phyloP scores from a whole-genome alignment of 257 asterid species.

The Rehmannia glutinosa region DNA sequence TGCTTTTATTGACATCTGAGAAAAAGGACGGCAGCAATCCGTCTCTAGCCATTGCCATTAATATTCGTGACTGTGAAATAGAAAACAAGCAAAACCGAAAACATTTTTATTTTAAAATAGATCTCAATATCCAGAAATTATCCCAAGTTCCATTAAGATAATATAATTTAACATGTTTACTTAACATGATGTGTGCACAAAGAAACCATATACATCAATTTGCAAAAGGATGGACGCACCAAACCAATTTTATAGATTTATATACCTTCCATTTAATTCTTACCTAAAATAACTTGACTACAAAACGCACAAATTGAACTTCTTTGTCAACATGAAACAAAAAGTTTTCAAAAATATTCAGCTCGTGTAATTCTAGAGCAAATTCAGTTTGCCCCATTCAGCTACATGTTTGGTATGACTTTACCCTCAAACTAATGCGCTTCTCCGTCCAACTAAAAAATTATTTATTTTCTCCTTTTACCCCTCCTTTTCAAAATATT shows the following conservation, averaged over 20 bases:
- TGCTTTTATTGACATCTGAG: conserved; percentile 64
- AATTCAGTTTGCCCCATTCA: not conserved
- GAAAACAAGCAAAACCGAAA: not conserved
- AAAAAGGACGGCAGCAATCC: conserved; percentile 94
- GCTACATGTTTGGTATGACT: not conserved
- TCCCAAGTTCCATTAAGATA: not conserved
- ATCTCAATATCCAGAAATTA: not conserved
- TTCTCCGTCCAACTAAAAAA: not conserved
- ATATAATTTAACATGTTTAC: not conserved
- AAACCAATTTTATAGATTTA: too few species aligned
- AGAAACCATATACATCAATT: not conserved
- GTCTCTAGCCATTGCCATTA: conserved; percentile 98
- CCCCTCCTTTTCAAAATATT: not conserved
- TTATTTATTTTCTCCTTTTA: not conserved
- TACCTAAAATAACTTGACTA: too few species aligned
- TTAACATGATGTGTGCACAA: not conserved
- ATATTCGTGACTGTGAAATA: conserved; percentile 67
- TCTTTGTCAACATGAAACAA: not conserved
- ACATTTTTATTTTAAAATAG: not conserved
- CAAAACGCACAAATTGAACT: not conserved
- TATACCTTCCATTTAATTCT: too few species aligned
- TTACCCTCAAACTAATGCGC: not conserved
- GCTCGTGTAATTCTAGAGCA: not conserved
- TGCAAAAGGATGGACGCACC: not conserved
- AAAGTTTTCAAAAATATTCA: not conserved